Base-by-base conservation (phyloP, 805 yeast genomes). In the Sungouiella thailandica region DNA sequence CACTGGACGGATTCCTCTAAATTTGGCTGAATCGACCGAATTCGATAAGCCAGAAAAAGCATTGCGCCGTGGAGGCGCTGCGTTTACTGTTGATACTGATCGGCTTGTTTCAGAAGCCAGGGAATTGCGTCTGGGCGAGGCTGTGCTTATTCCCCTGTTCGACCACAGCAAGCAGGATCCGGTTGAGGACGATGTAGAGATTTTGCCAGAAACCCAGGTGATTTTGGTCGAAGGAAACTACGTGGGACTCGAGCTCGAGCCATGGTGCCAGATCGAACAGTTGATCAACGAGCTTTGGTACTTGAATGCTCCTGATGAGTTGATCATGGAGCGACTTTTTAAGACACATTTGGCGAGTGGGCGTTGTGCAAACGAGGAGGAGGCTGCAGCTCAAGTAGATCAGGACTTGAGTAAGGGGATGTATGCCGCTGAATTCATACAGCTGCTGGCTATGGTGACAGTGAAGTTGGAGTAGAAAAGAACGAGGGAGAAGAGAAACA, bases 81-180 rank as follows among this genome's bases (percentile, higher is more conserved):
- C 96, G 2, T 75, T 69, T 46, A 88, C 97, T 0, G 90, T 89
- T 60, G 89, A 89, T 50, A 74, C 83, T 55, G 13, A 44, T 42
- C 31, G 39, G 12, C 55, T 65, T 32, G 43, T 64, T 15, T 46
- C 40, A 2, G 41, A 56, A 23, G 48, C 60, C 4, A 34, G 39
- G 25, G 32, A 40, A 22, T 36, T 59, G 29, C 44, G 37, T 30
- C 25, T 29, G 10, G 39, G 29, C 18, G 68, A 70, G 1, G 50
- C 58, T 13, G 62, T 79, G 5, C 40, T 41, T 15, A 65, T 76
- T 7, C 95, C 96, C 0, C 78, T 83, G 17, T 87, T 87, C 52
- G 84, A 82, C 50, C 96, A 87, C 53, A 65, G 72, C 19, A 40
- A 74, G 46, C 78, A 78, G 44, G 96, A 88, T 50, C 96, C 96